Evolutionary conservation across 75 land plant species (phyloP).

Genomic region (Ceratopteris richardii): DNA sequence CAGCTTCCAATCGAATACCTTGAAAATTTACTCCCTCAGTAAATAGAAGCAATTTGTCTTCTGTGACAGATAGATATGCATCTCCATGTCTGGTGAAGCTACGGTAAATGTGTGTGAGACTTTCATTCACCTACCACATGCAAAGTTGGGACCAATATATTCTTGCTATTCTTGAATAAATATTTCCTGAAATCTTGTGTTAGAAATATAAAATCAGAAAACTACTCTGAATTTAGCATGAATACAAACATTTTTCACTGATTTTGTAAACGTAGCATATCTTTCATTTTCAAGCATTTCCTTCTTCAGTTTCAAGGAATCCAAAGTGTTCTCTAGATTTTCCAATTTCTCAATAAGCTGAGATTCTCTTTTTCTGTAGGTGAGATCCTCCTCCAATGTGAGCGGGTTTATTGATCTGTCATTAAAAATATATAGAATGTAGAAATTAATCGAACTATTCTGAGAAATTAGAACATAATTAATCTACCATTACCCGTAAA

Average conservation of each 20-base stretch:
- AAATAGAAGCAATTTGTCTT: slow-evolving; percentile 22
- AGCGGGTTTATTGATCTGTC: slow-evolving; percentile 9
- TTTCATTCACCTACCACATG: slow-evolving; percentile 15
- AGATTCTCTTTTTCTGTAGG: slow-evolving; percentile 13
- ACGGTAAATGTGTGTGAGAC: slow-evolving; percentile 11
- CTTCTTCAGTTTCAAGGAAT: slow-evolving; percentile 9
- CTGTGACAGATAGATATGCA: slow-evolving; percentile 26
- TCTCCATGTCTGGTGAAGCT: slow-evolving; percentile 23
- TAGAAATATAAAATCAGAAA: not conserved
- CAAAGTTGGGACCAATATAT: too few species aligned
- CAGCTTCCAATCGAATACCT: slow-evolving; percentile 7
- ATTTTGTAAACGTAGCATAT: slow-evolving; percentile 8
- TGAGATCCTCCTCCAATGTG: slow-evolving; percentile 20
- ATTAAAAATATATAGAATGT: not conserved
- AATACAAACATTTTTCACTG: slow-evolving; percentile 13
- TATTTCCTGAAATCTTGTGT: slow-evolving; percentile 1
- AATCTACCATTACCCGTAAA: slow-evolving; percentile 11
- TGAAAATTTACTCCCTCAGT: slow-evolving; percentile 24
- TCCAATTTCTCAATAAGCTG: slow-evolving; percentile 12
- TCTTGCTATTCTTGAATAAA: too few species aligned
- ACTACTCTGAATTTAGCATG: not conserved
- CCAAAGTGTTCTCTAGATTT: slow-evolving; percentile 2
- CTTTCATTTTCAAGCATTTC: slow-evolving; percentile 24
- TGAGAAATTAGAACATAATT: too few species aligned
- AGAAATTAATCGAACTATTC: too few species aligned